Base-by-base conservation (phyloP, 2,329 filamentous ascomycete species). In the Diaporthe velutina region DNA sequence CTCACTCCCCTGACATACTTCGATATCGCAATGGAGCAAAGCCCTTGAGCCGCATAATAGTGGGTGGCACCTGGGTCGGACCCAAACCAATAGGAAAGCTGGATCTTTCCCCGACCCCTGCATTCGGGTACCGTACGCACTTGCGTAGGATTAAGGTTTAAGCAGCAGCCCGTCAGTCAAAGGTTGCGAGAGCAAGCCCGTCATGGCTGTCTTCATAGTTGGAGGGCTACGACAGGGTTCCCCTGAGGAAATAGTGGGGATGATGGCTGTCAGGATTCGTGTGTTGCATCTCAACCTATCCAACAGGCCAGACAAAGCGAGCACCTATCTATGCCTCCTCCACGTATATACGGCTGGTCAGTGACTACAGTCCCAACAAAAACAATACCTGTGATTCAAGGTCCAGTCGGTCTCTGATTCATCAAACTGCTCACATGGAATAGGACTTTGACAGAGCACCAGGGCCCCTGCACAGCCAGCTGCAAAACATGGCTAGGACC, bases 61-160 rank as follows among this genome's bases (percentile, higher is more conserved):
- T 12, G n/a, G 33, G 6, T 17, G 30, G 45, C 30, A 25, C 22
- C 13, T 67, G 61, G 19, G 30, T 22, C 7, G 25, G 15, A 22
- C 13, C 30, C 13, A 52, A 52, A 28, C 64, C 64, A 67, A 67
- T 67, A 28, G 64, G 64, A 50, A 38, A 22, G 2, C 17, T 28
- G 19, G 54, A 6, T 7, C 10, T 5, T 25, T 60, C 45, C 64
- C 45, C 64, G 64, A 67, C 22, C 64, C 45, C 45, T 67, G 64
- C 13, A 28, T 12, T 19, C 45, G 45, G 64, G 64, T 67, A 67
- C 64, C n/a, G 64, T 67, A 67, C 64, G 52, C 64, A 28, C 8
- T 25, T 28, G 5, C 64, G 22, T 38, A 52, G 64, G 64, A 67
- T 52, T 52, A 67, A 10, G 28, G 64, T 52, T 52, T 17, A 67